Conservation (phyloP, 78 protist genomes). For the Thecamonas trahens region DNA sequence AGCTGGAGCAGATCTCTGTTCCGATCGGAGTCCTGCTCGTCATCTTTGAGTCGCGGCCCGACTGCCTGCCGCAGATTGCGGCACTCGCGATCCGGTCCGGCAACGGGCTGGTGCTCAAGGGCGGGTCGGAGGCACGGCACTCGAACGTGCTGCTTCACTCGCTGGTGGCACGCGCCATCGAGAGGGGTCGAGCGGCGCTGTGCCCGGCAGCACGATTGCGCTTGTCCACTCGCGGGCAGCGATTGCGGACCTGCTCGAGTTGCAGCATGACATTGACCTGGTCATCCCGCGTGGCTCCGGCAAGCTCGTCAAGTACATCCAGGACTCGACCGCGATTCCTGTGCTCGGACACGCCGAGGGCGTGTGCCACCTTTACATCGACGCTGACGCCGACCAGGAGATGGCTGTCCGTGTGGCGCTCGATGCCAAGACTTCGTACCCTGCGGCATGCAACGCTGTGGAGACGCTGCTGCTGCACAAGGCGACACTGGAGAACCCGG, state of each 20-base stretch:
- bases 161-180: no score
- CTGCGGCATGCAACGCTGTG: slow-evolving; percentile 79
- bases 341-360: slow-evolving; percentile 87
- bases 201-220: background rate
- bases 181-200: background rate
- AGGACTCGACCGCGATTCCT: slow-evolving; percentile 46
- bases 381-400: slow-evolving; percentile 23
- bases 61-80: slow-evolving; percentile 32
- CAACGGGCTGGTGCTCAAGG: slow-evolving; percentile 27
- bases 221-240: background rate
- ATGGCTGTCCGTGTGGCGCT: slow-evolving; percentile 10
- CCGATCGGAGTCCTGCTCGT: slow-evolving; percentile 75
- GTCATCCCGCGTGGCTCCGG: slow-evolving; percentile 78
- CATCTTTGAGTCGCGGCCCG: slow-evolving; percentile 80
- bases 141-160: slow-evolving; percentile 17
- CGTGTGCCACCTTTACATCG: slow-evolving; percentile 48
- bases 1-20: slow-evolving; percentile 16
- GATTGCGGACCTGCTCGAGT: background rate
- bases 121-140: slow-evolving; percentile 61
- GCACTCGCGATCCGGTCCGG: slow-evolving; percentile 23
- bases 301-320: slow-evolving; percentile 45
- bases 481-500: background rate
- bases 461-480: slow-evolving; percentile 73
- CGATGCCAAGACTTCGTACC: slow-evolving; percentile 72
- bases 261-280: slow-evolving; percentile 51